Percentiles rank a stretch among this genome's conserved stretches.
phyloP scores from a whole-genome alignment of 345 rosid genomes.

The Eucalyptus rudis region DNA sequence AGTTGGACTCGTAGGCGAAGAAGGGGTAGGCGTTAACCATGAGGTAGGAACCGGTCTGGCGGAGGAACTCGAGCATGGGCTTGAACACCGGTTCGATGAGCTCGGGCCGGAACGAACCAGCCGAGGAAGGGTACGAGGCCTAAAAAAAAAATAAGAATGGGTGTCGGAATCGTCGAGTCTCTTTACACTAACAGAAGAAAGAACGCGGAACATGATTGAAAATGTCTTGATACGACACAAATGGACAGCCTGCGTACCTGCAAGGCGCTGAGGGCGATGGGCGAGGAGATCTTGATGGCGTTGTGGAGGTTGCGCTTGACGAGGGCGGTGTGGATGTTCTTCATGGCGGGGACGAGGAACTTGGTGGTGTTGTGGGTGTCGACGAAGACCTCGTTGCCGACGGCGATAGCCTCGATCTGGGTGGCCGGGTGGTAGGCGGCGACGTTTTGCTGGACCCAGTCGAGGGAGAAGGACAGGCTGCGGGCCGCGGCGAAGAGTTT shows the following conservation, averaged over 20 bases:
- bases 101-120: constrained; percentile 82
- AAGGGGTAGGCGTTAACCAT: constrained; percentile 92
- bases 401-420: constrained; percentile 80
- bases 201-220: neutral
- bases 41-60: constrained; percentile 76
- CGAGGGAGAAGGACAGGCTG: constrained; percentile 29
- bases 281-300: constrained; percentile 70
- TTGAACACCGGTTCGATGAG: constrained; percentile 55
- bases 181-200: neutral
- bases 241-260: constrained; percentile 1
- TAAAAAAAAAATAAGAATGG: constrained; percentile 6
- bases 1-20: constrained; percentile 87
- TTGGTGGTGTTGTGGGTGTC: constrained; percentile 69
- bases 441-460: constrained; percentile 71
- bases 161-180: neutral
- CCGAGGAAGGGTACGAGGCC: constrained; percentile 80
- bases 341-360: constrained; percentile 72
- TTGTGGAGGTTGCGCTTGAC: constrained; percentile 43
- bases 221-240: neutral
- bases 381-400: constrained; percentile 90
- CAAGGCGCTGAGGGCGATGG: constrained; percentile 75
- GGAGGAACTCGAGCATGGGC: constrained; percentile 79
- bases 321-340: constrained; percentile 69
- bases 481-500: constrained; percentile 50
- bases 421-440: constrained; percentile 62